Conservation (phyloP, 1,284 basidiomycete species). For the Caloboletus inedulis region DNA sequence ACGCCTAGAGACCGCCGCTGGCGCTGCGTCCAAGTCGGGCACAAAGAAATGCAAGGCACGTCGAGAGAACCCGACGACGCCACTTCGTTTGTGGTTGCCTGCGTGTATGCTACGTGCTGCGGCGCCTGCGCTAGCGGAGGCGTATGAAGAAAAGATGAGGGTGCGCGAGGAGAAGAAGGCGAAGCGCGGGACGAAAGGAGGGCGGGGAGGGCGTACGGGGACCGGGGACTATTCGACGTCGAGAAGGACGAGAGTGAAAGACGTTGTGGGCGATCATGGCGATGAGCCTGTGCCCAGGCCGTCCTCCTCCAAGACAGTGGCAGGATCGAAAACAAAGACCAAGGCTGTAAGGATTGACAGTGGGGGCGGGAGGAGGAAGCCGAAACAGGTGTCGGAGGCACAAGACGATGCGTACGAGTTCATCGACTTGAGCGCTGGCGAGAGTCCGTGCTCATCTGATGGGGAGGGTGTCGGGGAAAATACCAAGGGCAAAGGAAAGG, state of each 20-base stretch:
- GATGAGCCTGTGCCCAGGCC: slow-evolving; percentile 1
- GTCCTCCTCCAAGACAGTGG: slow-evolving; percentile 6
- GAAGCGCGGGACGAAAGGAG: slow-evolving; percentile 34
- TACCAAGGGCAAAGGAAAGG: slow-evolving; percentile 12
- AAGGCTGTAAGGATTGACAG: slow-evolving; percentile 6
- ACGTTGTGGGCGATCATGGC: neutral
- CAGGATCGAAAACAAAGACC: slow-evolving; percentile 6
- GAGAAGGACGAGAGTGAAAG: neutral
- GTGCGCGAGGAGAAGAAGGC: slow-evolving; percentile 51
- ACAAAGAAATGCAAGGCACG: slow-evolving; percentile 38
- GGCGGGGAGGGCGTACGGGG: slow-evolving; percentile 3
- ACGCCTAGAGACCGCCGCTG: slow-evolving; percentile 42
- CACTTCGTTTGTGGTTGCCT: slow-evolving; percentile 71
- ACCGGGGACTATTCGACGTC: neutral
- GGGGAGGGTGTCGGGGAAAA: neutral
- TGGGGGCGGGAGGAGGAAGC: slow-evolving; percentile 17
- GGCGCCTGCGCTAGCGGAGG: slow-evolving; percentile 58
- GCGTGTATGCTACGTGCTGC: slow-evolving; percentile 69
- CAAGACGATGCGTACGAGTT: slow-evolving; percentile 33
- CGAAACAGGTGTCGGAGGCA: slow-evolving; percentile 25
- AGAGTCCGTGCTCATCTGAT: slow-evolving; percentile 24
- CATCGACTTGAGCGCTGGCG: slow-evolving; percentile 27
- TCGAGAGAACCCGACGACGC: slow-evolving; percentile 41
- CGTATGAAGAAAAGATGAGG: slow-evolving; percentile 52
- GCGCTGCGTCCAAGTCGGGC: slow-evolving; percentile 34